Conservation (phyloP, 495 filamentous ascomycete genomes). For the Penicillium goetzii region DNA sequence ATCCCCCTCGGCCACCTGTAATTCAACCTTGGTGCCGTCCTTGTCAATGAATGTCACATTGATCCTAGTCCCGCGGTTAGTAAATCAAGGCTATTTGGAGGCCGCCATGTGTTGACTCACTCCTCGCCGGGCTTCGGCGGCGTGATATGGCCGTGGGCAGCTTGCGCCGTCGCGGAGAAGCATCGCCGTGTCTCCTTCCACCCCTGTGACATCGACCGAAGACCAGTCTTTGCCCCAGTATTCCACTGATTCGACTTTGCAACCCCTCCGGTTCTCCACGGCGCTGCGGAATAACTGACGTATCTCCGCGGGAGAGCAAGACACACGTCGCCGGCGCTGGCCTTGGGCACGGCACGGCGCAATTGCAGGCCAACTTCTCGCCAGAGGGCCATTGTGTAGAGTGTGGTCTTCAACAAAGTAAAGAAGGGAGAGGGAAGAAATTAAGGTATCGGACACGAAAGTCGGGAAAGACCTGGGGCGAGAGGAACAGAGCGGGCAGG, state of each 20-base stretch:
- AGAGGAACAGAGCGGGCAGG: conserved; percentile 18
- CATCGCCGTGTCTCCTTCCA: conserved; percentile 47
- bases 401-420: conserved; percentile 5
- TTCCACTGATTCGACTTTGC: conserved; percentile 21
- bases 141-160: conserved; percentile 75
- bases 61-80: conserved; percentile 56
- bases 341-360: conserved; percentile 38
- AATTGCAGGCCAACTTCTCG: conserved; percentile 43
- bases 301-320: conserved; percentile 40
- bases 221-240: conserved; percentile 10
- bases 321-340: conserved; percentile 34
- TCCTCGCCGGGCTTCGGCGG: conserved; percentile 93
- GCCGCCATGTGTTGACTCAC: conserved; percentile 52
- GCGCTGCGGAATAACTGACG: conserved; percentile 32
- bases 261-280: conserved; percentile 27
- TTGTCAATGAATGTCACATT: conserved; percentile 94
- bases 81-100: not conserved
- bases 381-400: conserved; percentile 43
- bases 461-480: conserved; percentile 23
- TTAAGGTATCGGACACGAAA: conserved; percentile 11
- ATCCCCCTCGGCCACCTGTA: conserved; percentile 82
- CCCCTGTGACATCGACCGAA: conserved; percentile 29
- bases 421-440: conserved; percentile 13
- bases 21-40: conserved; percentile 72
- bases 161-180: conserved; percentile 67